Evolutionary conservation across 2,329 filamentous ascomycete species (phyloP), one percentile per base, ranked within the genome.

Genomic region (Monilinia vaccinii-corymbosi): DNA sequence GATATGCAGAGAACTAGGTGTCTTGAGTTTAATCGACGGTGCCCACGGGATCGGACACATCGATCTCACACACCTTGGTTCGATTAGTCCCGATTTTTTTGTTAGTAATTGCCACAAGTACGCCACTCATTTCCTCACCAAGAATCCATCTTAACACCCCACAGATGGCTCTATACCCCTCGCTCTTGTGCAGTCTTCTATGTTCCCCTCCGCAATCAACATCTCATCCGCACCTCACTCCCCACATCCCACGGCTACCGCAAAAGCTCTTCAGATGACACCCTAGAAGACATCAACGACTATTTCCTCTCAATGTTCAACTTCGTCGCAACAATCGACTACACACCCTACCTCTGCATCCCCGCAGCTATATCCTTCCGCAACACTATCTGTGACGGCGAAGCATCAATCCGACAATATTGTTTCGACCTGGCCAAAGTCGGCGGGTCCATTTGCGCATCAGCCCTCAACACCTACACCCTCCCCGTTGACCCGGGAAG

Each of bases 71-170:
- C 82, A 95, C n/a, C 51, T 53, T 23, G 51, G 51, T 11, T 44
- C 51, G 32, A 75, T 91, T 3, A 82, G 90, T 61, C 86, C 91
- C 0, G 92, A 97, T 73, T 96, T 96, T 75, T 90, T 95, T 70
- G 81, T 93, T 11, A 87, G 81, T 61, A 97, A 96, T 72, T 91
- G 86, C 68, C 89, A 96, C 75, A 96, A 96, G 78, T 97, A 91
- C 90, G 82, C 57, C n/a, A 16, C 7, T 16, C 18, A 21, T 14
- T 9, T 8, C 25, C 28, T 14, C 7, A 32, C 2, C 1, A 31
- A 28, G 13, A 4, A 5, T 5, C 0, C 1, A 38, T n/a, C n/a
- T 23, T 25, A 25, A 47, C 16, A 8, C 18, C 18, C 7, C 8
- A 42, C 16, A 68, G 68, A 61, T 97, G 92, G 93, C 83, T 97